Conservation (phyloP, 306 rosid genomes). For the Lathyrus tuberosus region DNA sequence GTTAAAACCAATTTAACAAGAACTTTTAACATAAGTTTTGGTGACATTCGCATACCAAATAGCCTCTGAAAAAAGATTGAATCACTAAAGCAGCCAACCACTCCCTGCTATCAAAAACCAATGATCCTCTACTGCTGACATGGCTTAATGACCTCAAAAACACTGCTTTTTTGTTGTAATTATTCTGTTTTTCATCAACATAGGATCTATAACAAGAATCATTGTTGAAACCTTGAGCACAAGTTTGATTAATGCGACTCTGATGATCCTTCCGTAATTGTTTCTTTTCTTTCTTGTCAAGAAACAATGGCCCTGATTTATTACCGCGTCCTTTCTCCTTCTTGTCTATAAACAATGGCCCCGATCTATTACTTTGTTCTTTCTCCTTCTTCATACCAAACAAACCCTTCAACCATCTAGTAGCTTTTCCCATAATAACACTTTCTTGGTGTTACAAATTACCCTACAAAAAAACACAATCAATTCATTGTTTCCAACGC, state of each 20-base stretch:
- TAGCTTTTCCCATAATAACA: constrained; percentile 55
- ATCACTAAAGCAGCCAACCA: constrained; percentile 68
- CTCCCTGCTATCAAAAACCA: constrained; percentile 52
- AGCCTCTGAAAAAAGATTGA: constrained; percentile 83
- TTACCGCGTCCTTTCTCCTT: constrained; percentile 53
- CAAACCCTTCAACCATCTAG: constrained; percentile 82
- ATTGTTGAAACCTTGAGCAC: constrained; percentile 37
- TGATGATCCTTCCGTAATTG: constrained; percentile 44
- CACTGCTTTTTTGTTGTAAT: constrained; percentile 66
- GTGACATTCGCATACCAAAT: constrained; percentile 56
- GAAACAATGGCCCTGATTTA: constrained; percentile 33
- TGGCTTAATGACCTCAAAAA: constrained; percentile 67
- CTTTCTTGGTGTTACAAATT: background rate
- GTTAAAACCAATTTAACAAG: constrained; percentile 1
- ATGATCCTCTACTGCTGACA: constrained; percentile 38
- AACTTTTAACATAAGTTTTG: constrained; percentile 7
- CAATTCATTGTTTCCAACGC: too few relatives aligned
- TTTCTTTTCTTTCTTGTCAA: constrained; percentile 61
- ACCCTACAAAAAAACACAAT: constrained; percentile 41
- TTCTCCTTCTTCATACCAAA: constrained; percentile 86
- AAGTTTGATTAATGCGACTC: constrained; percentile 13
- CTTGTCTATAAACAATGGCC: constrained; percentile 30
- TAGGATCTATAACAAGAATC: constrained; percentile 58
- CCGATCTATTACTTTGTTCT: constrained; percentile 41
- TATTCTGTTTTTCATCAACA: constrained; percentile 52